Evolutionary conservation across 176 grass and related monocot genomes (phyloP), one percentile per base, ranked within the genome.

Genomic region (Rhipidocladum racemiflorum): DNA sequence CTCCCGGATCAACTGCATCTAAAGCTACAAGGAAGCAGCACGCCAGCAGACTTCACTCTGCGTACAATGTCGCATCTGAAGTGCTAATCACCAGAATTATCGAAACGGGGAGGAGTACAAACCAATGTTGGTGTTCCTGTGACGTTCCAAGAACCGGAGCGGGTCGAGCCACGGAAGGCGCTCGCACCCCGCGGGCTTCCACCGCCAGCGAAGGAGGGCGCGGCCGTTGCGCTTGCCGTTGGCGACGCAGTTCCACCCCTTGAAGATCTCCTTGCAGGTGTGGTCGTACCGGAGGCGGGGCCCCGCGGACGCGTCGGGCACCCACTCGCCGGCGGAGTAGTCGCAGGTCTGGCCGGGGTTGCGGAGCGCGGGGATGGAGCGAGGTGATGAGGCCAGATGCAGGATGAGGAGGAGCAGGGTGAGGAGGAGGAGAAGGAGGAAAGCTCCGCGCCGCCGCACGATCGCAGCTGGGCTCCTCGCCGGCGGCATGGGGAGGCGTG

Each of bases 181-280:
- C 40, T 80, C 75, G 53, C 92, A 95, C 27, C 82, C 62, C 4
- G 42, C 65, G 4, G 92, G 92, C 65, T 57, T 84, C 96, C 92
- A 98, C 38, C 87, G 78, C 92, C 95, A 93, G 15, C 20, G 75
- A 21, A 95, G 84, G 39, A 98, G 72, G 51, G 83, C 82, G 21
- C 61, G 70, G 20, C 70, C 88, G 79, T 95, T 98, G 67, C 46
- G 45, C 84, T 95, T 98, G 61, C 68, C 78, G 65, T 86, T 89
- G 70, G 87, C 92, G 76, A 91, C 12, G 89, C 92, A 98, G 84
- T 93, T 98, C 96, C 92, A 98, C 0, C 95, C 92, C 77, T 94
- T 97, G 86, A 91, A 97, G 81, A 94, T 94, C 86, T 97, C 92
- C 86, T 77, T 89, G 57, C 95, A 97, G 59, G 81, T 86, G 32